Evolutionary conservation across 805 yeast genomes (phyloP).

Genomic region (Wickerhamomyces subpelliculosus): DNA sequence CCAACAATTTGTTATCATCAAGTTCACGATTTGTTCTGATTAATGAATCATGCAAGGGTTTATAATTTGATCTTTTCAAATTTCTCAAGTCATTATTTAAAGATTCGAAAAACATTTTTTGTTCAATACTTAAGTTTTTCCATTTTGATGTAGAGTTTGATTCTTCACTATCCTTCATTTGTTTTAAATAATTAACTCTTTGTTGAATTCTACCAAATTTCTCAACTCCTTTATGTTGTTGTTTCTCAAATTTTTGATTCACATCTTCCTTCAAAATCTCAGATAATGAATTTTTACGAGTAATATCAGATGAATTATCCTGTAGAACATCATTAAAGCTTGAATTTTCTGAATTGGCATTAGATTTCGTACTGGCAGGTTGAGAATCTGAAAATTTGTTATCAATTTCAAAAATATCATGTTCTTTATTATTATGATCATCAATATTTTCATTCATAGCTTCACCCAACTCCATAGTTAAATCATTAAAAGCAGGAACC

Average conservation of each 20-base stretch:
- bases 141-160: no score
- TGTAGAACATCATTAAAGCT: background rate
- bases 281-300: no score
- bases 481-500: conserved; percentile 18
- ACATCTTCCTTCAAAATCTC: background rate
- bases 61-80: conserved; percentile 13
- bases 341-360: background rate
- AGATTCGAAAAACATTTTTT: conserved; percentile 17
- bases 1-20: background rate
- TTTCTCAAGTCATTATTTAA: conserved; percentile 15
- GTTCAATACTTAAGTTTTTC: no score
- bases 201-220: conserved; percentile 19
- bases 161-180: conserved; percentile 8
- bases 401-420: conserved; percentile 1
- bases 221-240: background rate
- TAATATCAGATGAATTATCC: background rate
- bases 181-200: conserved; percentile 13
- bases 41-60: conserved; percentile 10
- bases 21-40: conserved; percentile 3
- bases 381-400: conserved; percentile 1
- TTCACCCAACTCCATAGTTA: conserved; percentile 16
- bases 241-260: background rate
- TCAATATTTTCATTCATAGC: background rate
- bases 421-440: background rate
- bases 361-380: background rate